These are phyloP conservation scores for Prinsepia uniflora DNA, from an alignment of 306 rosid species.

Conservation along the genomic window DNA sequence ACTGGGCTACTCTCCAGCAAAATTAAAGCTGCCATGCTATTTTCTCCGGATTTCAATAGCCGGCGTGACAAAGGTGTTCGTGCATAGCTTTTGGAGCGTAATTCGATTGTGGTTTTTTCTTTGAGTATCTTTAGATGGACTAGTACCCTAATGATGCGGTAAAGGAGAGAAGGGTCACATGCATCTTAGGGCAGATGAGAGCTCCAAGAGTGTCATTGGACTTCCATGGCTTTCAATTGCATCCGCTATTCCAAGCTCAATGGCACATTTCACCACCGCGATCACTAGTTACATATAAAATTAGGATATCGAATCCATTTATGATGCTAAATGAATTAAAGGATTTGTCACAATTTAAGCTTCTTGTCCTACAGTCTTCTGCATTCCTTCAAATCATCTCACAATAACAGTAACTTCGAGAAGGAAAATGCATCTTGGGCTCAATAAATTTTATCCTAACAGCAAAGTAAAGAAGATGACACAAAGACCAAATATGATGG, in stretches of 20 bases:
- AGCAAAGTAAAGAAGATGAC: too few relatives aligned
- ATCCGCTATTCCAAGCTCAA: conserved; percentile 66
- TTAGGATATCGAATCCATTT: too few relatives aligned
- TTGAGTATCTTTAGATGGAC: conserved; percentile 40
- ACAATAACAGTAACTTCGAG: too few relatives aligned
- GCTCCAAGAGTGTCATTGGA: conserved; percentile 46
- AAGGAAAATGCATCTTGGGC: too few relatives aligned
- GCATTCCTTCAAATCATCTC: too few relatives aligned
- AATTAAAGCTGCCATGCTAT: conserved; percentile 24
- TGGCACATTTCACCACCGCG: conserved; percentile 58
- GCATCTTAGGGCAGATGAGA: conserved; percentile 40
- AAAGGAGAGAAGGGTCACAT: conserved; percentile 28
- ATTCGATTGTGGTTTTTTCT: neutral
- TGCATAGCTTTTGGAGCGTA: neutral
- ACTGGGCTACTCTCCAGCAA: conserved; percentile 24
- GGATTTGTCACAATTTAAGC: too few relatives aligned
- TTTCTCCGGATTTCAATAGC: conserved; percentile 18
- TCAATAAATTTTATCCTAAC: too few relatives aligned
- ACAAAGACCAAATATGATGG: too few relatives aligned
- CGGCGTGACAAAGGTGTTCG: conserved; percentile 34
- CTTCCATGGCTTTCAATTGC: conserved; percentile 45
- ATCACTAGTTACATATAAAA: neutral
- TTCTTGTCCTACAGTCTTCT: too few relatives aligned
- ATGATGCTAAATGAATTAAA: too few relatives aligned
- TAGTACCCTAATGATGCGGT: conserved; percentile 54